Base-by-base conservation (phyloP, 208 protist species). In the Herpetomonas samuelpessoai region DNA sequence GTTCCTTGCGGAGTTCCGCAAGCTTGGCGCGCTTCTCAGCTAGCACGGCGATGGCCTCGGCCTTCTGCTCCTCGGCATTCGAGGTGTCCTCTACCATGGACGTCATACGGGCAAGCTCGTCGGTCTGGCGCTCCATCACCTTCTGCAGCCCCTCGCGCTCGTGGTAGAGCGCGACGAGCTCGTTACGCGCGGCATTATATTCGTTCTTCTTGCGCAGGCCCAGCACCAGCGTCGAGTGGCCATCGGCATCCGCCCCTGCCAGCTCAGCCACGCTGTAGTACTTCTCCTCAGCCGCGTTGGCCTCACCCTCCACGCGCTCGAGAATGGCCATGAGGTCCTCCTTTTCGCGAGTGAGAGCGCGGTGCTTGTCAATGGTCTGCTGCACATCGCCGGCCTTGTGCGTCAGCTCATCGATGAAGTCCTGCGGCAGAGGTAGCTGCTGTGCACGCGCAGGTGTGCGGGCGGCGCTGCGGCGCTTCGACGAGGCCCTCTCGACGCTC, bases 21-120 rank as follows among this genome's bases (percentile, higher is more conserved):
- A 88, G 63, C 51, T 82, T 70, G 26, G 53, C 71, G 54, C 62
- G 50, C 74, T 85, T 87, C 64, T 87, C 79, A 29, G 63, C 63
- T 51, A 92, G 73, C 31, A 81, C 73, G 10, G 66, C 50, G 21
- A 63, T 35, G 22, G 79, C 81, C 61, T 86, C 73, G 12, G 69
- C 71, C 12, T 66, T 65, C 63, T 88, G 77, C 44, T 74, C 73
- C n/a, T 76, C 67, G 18, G 78, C 66, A 57, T 77, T 71, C 24
- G 62, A 67, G 9, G 76, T 87, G 39, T 77, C 74, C 58, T 83
- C 67, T 19, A 76, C 49, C 41, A 87, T 57, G 7, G 72, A 61
- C 14, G 68, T 61, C 46, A 83, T 66, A 21, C 76, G 76, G 24
- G 58, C 51, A 29, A 87, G 72, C 68, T 87, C 76, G 9, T 52